Evolutionary conservation across 495 filamentous ascomycete species (phyloP).

Genomic region (Penicillium crystallinum): DNA sequence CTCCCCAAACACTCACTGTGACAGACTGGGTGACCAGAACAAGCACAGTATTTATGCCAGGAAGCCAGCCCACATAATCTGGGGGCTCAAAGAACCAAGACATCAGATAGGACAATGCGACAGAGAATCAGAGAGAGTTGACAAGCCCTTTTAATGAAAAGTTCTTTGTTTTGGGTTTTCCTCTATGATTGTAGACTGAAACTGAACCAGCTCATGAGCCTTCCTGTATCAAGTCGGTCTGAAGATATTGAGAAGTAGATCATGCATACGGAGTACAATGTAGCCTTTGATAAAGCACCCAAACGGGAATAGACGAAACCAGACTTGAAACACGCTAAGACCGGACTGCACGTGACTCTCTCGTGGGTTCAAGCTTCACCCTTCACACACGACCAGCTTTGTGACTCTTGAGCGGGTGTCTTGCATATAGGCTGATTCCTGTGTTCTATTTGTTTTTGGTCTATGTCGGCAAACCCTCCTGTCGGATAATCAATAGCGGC

Average conservation of each 20-base stretch:
- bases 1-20: neutral
- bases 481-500: neutral
- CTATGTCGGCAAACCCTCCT: slow-evolving; percentile 1
- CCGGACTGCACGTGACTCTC: neutral
- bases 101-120: neutral
- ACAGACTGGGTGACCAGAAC: slow-evolving; percentile 3
- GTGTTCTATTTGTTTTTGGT: neutral
- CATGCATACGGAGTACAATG: neutral
- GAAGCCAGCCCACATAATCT: neutral
- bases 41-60: neutral
- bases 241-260: neutral
- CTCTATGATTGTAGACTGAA: neutral
- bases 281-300: neutral
- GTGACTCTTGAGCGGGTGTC: slow-evolving; percentile 3
- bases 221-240: neutral
- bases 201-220: neutral
- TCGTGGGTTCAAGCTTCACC: slow-evolving; percentile 19
- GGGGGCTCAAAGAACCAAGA: neutral
- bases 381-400: slow-evolving; percentile 4
- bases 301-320: slow-evolving; percentile 13
- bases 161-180: too few species aligned
- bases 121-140: neutral
- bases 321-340: slow-evolving; percentile 36
- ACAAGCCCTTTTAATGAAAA: neutral
- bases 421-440: slow-evolving; percentile 3